phyloP scores from a whole-genome alignment of 768 basidiomycete genomes.

The Kondoa malvinella region DNA sequence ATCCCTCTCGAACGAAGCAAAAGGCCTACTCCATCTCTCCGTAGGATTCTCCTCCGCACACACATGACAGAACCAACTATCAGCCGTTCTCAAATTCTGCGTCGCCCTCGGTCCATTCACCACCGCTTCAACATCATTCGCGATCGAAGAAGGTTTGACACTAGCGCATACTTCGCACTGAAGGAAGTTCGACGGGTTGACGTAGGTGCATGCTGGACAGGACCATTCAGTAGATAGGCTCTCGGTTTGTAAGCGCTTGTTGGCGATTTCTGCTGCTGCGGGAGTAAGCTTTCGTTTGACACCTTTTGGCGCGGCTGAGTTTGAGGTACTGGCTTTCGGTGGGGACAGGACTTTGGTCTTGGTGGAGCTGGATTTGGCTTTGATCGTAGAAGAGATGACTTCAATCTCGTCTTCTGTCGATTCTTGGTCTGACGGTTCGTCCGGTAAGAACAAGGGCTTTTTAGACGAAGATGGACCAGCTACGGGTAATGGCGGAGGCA shows the following conservation, averaged over 20 bases:
- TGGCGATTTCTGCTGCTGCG: neutral
- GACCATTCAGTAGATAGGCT: conserved; percentile 15
- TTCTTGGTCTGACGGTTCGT: neutral
- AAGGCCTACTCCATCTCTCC: conserved; percentile 19
- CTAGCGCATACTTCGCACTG: conserved; percentile 20
- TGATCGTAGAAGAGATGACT: neutral
- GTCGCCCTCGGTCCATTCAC: neutral
- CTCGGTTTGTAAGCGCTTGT: neutral
- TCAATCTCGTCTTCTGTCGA: neutral
- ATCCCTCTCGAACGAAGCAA: too few relatives aligned
- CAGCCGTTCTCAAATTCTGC: neutral
- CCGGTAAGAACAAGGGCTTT: neutral
- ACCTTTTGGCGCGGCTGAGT: neutral
- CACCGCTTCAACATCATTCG: neutral
- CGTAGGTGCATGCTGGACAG: conserved; percentile 24
- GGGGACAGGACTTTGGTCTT: neutral
- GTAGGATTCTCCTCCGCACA: conserved; percentile 14
- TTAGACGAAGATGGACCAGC: neutral
- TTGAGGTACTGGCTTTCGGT: neutral
- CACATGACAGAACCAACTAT: conserved; percentile 18
- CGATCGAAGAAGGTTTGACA: conserved; percentile 8
- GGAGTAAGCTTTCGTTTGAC: neutral
- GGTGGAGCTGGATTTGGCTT: neutral
- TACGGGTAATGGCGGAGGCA: neutral
- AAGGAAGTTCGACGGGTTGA: conserved; percentile 16